Base-by-base conservation (phyloP, 768 basidiomycete genomes). In the Phaffia tasmanica region DNA sequence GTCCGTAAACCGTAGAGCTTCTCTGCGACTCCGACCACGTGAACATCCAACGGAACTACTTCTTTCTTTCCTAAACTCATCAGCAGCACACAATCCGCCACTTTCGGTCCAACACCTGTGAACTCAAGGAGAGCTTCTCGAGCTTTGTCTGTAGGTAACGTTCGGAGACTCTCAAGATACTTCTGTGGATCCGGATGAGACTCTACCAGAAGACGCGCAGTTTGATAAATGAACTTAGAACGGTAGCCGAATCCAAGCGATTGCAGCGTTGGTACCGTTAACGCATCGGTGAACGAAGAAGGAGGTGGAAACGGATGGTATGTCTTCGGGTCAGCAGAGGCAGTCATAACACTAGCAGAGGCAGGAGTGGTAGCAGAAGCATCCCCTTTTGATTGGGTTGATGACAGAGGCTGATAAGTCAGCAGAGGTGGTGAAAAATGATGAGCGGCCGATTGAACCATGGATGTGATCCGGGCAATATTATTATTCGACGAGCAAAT, bases 401-500 rank as follows among this genome's bases (percentile, higher is more conserved):
- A 11, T 11, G 11, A 11, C 11, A 11, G 35, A 4, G 35, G 11
- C 35, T 42, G 35, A 42, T 6, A 82, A 73, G 82, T 80, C 32
- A 92, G 74, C 19, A 93, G 78, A 27, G 83, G 78, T 16, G 83
- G 80, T 1, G 91, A 91, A 73, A 85, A 95, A 25, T 86, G 80
- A 21, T 77, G 81, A 75, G 88, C 89, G 18, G 98, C 82, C 23
- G 83, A 81, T 69, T 89, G 86, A 32, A 98, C 85, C 87, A 98
- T 92, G 65, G 87, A 88, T 19, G 89, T 87, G 72, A 99, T 99
- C 7, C 95, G 87, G 6, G 84, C 78, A 60, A 99, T 98, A 72
- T 98, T 92, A 75, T 98, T 98, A 73, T 97, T 97, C 2, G 90
- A 89, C 2, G 92, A 95, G 74, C 94, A 98, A 70, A 99, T 95